Percentiles rank a stretch among this genome's conserved stretches.
phyloP scores from a whole-genome alignment of 2,329 filamentous ascomycete genomes.

The Ambrosiella cleistominuta region DNA sequence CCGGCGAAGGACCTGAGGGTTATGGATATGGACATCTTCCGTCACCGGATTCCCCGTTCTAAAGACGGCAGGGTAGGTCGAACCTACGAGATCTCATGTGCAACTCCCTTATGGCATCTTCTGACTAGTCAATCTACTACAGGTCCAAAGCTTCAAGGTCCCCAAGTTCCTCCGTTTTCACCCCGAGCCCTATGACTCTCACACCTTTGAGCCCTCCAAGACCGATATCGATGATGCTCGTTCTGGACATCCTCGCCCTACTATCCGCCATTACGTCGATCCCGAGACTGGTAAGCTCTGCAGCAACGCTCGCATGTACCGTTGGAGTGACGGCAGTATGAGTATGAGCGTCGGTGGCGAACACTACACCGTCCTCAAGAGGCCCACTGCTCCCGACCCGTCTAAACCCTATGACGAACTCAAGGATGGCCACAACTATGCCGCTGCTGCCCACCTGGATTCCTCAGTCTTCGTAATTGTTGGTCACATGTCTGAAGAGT shows the following conservation, averaged over 20 bases:
- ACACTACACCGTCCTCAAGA: slow-evolving; percentile 59
- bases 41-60: slow-evolving; percentile 53
- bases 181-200: slow-evolving; percentile 47
- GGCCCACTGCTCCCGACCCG: slow-evolving; percentile 45
- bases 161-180: slow-evolving; percentile 56
- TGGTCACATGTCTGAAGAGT: slow-evolving; percentile 58
- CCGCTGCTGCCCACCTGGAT: slow-evolving; percentile 51
- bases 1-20: slow-evolving; percentile 34
- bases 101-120: not conserved
- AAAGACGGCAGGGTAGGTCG: slow-evolving; percentile 48
- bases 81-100: not conserved
- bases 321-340: slow-evolving; percentile 64
- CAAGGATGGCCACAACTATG: slow-evolving; percentile 59
- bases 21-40: slow-evolving; percentile 45
- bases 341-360: slow-evolving; percentile 59
- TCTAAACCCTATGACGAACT: slow-evolving; percentile 45
- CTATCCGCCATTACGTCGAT: slow-evolving; percentile 53
- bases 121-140: not conserved
- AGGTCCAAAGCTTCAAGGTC: slow-evolving; percentile 23
- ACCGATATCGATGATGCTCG: slow-evolving; percentile 36
- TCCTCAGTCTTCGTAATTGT: slow-evolving; percentile 54
- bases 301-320: slow-evolving; percentile 58
- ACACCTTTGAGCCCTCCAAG: slow-evolving; percentile 44
- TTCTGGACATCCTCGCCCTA: slow-evolving; percentile 41
- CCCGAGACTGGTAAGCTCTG: slow-evolving; percentile 47